phyloP scores from a whole-genome alignment of 2,329 filamentous ascomycete species.

The Lachnellula occidentalis region DNA sequence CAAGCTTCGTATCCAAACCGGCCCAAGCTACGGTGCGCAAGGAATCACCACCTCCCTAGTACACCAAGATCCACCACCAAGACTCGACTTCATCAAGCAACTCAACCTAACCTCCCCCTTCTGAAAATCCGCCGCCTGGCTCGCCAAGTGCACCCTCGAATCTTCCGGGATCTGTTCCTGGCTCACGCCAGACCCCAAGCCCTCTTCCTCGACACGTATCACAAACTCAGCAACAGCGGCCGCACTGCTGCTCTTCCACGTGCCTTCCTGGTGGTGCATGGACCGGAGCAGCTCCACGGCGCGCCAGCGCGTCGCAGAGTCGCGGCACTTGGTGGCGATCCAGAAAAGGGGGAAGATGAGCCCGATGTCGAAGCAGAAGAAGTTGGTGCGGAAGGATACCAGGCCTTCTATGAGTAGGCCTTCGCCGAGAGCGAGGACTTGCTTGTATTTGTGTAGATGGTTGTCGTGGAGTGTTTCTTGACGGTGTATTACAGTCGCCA shows the following conservation, averaged over 20 bases:
- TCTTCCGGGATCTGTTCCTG: not conserved
- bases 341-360: conserved; percentile 10
- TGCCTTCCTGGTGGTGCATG: conserved; percentile 57
- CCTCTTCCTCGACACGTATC: conserved; percentile 12
- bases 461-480: conserved; percentile 6
- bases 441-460: not conserved
- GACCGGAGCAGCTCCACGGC: conserved; percentile 32
- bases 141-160: conserved; percentile 3
- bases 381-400: not conserved
- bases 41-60: not conserved
- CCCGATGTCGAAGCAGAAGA: conserved; percentile 16
- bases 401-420: not conserved
- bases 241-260: conserved; percentile 47
- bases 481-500: conserved; percentile 7
- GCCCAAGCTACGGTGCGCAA: not conserved
- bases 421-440: conserved; percentile 7
- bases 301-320: conserved; percentile 6
- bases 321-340: conserved; percentile 9
- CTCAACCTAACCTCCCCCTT: conserved; percentile 1
- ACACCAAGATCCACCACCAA: not conserved
- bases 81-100: conserved; percentile 2
- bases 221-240: conserved; percentile 7
- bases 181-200: not conserved
- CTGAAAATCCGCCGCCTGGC: not conserved
- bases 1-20: too few species aligned